Base-by-base conservation (phyloP, 176 grass and related monocot genomes). In the Triticum dicoccoides region DNA sequence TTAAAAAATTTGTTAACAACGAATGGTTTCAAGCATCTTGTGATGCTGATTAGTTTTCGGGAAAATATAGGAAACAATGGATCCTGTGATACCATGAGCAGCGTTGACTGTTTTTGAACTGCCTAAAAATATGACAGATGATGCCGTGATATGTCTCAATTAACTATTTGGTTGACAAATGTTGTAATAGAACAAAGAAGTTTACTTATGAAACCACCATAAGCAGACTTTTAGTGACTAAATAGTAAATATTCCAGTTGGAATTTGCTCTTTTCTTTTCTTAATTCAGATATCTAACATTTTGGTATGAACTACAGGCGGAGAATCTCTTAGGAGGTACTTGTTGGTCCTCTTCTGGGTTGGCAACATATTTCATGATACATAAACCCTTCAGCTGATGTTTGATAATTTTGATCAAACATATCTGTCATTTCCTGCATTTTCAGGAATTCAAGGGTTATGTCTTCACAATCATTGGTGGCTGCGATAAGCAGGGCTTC, bases 401-500 rank as follows among this genome's bases (percentile, higher is more conserved):
- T 15, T 17, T 25, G 7, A 79, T 18, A 56, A 12, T 86, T 51
- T 51, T 15, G 13, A 15, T 51, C 47, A 15, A 51, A 61, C 34
- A 32, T 23, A n/a, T 52, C 4, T 80, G 18, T 63, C 1, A 35
- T 1, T 83, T 86, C 71, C 11, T 30, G 6, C 81, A 4, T 65
- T 32, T 77, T 9, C 73, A 95, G 95, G 92, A 97, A 68, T 95
- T 97, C 90, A 97, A 91, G 82, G 95, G 95, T 32, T 97, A 97
- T 20, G 89, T 95, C 2, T 92, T 97, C 85, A 97, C 95, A 73
- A 97, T 97, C 59, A 95, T 97, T 92, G 92, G 95, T 20, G 95
- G 95, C 0, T 97, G 92, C 62, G 95, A 97, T 76, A 95, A 97
- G 70, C 95, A 95, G 86, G 95, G 91, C 5, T 97, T 97, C 69